phyloP scores from a whole-genome alignment of 2,329 filamentous ascomycete species.

The Teratosphaeria zuluensis region DNA sequence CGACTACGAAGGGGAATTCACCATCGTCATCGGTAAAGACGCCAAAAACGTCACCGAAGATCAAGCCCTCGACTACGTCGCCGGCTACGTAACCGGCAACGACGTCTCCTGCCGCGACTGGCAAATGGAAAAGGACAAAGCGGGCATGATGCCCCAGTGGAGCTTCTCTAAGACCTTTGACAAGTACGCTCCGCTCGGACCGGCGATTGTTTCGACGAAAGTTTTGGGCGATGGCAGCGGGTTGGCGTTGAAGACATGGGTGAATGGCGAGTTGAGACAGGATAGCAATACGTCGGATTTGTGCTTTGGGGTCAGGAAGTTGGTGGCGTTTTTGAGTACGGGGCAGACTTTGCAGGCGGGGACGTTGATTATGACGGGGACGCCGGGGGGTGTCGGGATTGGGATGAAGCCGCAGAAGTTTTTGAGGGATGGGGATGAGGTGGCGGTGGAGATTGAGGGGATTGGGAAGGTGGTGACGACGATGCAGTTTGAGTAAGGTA shows the following conservation, averaged over 20 bases:
- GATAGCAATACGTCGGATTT: constrained; percentile 30
- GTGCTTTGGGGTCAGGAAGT: constrained; percentile 33
- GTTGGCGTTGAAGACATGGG: constrained; percentile 36
- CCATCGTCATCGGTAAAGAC: constrained; percentile 60
- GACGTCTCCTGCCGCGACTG: constrained; percentile 74
- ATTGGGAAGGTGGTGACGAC: constrained; percentile 24
- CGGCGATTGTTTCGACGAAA: constrained; percentile 35
- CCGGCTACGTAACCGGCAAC: constrained; percentile 67
- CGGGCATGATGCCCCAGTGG: constrained; percentile 48
- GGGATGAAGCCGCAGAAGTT: constrained; percentile 23
- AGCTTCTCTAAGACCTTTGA: constrained; percentile 51
- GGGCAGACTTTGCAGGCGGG: constrained; percentile 38
- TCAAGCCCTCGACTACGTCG: constrained; percentile 57
- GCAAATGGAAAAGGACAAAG: constrained; percentile 26
- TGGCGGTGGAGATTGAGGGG: constrained; percentile 24
- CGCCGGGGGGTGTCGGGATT: constrained; percentile 31
- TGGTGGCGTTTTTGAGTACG: constrained; percentile 24
- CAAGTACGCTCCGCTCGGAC: constrained; percentile 46
- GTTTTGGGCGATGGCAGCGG: constrained; percentile 35
- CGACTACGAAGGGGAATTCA: constrained; percentile 75
- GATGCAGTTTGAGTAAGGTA: constrained; percentile 23
- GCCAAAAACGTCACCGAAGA: constrained; percentile 56
- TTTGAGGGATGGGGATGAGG: constrained; percentile 26
- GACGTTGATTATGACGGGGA: constrained; percentile 43
- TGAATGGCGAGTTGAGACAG: constrained; percentile 45